Percentiles rank a stretch among this genome's conserved stretches.
Conservation (phyloP, 176 grass and related monocot genomes). For the Miscanthus lutarioriparius region DNA sequence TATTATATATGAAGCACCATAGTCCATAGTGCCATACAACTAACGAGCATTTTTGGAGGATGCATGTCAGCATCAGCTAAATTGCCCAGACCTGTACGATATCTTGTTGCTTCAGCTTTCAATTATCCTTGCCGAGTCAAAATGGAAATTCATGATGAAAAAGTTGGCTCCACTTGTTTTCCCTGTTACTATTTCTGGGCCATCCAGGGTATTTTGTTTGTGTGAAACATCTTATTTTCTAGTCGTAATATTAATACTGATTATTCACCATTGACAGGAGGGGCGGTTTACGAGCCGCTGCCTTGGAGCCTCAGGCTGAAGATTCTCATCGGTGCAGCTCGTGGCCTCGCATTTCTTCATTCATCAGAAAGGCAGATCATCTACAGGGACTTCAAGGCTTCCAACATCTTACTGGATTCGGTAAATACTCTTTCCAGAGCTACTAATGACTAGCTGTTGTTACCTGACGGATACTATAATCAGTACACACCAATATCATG, state of each 20-base stretch:
- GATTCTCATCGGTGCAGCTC: slow-evolving; percentile 86
- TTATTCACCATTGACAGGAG: slow-evolving; percentile 44
- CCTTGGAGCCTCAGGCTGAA: slow-evolving; percentile 88
- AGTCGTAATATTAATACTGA: neutral
- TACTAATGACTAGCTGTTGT: neutral
- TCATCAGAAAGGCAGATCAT: slow-evolving; percentile 81
- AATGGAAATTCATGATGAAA: slow-evolving; percentile 6
- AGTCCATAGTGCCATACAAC: slow-evolving; percentile 56
- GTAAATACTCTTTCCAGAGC: slow-evolving; percentile 36
- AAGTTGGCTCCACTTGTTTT: neutral
- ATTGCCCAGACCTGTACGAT: slow-evolving; percentile 32
- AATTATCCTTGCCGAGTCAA: slow-evolving; percentile 18
- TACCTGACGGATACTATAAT: slow-evolving; percentile 2
- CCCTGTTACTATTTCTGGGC: neutral
- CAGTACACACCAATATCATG: slow-evolving; percentile 2
- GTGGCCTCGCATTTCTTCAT: slow-evolving; percentile 90
- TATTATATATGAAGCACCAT: slow-evolving; percentile 43
- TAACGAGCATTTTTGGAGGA: no score
- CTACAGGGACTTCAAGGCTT: slow-evolving; percentile 92
- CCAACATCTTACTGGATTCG: slow-evolving; percentile 84
- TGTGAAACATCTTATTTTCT: slow-evolving; percentile 24
- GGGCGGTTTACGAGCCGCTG: slow-evolving; percentile 53
- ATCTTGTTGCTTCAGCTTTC: slow-evolving; percentile 39
- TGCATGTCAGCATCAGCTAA: no score
- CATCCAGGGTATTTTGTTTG: slow-evolving; percentile 5